phyloP scores from a whole-genome alignment of 2,329 filamentous ascomycete species.

The Colletotrichum sp. region DNA sequence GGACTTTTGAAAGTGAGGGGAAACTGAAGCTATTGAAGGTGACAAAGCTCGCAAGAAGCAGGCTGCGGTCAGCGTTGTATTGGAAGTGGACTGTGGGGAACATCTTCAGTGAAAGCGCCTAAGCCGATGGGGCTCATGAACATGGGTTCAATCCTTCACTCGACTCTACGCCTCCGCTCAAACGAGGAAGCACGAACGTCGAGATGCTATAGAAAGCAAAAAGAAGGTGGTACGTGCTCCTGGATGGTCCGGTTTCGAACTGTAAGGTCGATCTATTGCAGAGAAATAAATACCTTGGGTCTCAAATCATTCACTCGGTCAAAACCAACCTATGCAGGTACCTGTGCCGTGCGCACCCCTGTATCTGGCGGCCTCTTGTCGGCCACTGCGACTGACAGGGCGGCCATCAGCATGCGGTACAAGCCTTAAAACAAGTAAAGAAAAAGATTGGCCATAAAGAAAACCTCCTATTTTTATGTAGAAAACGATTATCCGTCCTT shows the following conservation, averaged over 20 bases:
- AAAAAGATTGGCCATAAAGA: background rate
- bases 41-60: background rate
- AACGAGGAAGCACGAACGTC: background rate
- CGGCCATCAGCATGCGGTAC: background rate
- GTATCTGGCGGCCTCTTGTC: background rate
- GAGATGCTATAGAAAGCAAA: background rate
- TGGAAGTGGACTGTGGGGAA: background rate
- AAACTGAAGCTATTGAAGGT: background rate
- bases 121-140: background rate
- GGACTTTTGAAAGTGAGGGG: background rate
- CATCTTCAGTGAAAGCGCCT: background rate
- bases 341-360: background rate
- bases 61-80: background rate
- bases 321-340: background rate
- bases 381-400: background rate
- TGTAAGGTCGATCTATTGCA: accelerated
- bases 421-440: background rate
- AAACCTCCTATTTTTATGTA: accelerated
- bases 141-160: background rate
- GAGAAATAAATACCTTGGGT: background rate
- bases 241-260: no score
- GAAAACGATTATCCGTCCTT: background rate
- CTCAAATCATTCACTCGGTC: background rate
- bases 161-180: background rate
- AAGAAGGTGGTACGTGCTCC: background rate